phyloP scores from a whole-genome alignment of 202 grass and related monocot genomes.

The Zizania palustris region DNA sequence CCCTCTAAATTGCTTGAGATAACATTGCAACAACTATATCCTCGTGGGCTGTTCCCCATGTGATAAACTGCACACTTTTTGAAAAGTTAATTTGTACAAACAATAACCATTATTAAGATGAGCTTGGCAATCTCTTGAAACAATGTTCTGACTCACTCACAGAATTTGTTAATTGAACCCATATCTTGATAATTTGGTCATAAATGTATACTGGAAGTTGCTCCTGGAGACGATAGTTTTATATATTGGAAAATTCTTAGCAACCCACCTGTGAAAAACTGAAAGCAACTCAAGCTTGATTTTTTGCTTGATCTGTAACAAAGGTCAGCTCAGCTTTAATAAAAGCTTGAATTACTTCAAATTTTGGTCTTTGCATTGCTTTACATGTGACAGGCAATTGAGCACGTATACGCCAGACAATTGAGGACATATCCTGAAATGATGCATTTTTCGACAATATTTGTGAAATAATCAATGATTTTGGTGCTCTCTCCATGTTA shows the following conservation, averaged over 20 bases:
- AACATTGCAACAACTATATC: not conserved
- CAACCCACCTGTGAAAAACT: not conserved
- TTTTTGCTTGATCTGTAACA: not conserved
- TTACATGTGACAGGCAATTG: not conserved
- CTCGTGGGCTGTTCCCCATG: not conserved
- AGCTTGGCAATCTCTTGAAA: not conserved
- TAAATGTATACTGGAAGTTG: not conserved
- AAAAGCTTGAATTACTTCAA: not conserved
- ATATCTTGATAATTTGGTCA: not conserved
- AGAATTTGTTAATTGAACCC: not conserved
- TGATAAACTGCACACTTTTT: not conserved
- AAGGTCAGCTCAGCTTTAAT: not conserved
- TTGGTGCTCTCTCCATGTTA: not conserved
- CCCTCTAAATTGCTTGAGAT: not conserved
- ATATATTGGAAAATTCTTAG: not conserved
- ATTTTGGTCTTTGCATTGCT: not conserved
- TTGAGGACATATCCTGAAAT: not conserved
- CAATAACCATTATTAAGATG: not conserved
- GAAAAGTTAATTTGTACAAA: slow-evolving; percentile 2
- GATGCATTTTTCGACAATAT: not conserved
- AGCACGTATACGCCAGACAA: not conserved
- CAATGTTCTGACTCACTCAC: not conserved
- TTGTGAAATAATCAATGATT: not conserved
- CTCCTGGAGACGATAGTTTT: not conserved
- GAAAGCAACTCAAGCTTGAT: too few relatives aligned